Conservation (phyloP, 208 protist genomes). For the Wallacemonas sp. region DNA sequence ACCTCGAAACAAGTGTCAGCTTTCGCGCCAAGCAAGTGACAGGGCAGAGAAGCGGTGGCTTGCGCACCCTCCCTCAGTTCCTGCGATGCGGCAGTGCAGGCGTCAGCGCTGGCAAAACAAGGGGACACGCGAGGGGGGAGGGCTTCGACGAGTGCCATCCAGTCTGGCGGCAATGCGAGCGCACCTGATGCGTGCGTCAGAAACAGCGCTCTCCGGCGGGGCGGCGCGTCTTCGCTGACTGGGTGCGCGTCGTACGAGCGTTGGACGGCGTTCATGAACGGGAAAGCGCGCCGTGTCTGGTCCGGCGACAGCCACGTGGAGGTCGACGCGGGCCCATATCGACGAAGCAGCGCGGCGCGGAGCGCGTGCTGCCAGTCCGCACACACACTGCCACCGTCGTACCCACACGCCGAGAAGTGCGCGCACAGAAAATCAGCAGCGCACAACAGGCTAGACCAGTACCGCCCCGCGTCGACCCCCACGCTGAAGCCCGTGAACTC, state of each 20-base stretch:
- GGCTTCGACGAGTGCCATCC: neutral
- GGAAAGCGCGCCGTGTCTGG: conserved; percentile 25
- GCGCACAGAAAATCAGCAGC: conserved; percentile 40
- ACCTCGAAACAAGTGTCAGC: neutral
- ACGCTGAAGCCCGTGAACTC: conserved; percentile 22
- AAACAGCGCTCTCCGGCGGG: neutral
- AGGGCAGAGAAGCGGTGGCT: neutral
- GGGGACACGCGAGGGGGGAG: neutral
- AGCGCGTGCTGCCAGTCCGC: conserved; percentile 6
- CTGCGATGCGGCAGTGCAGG: too few relatives aligned
- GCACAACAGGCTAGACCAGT: conserved; percentile 36
- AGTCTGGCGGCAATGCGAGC: neutral
- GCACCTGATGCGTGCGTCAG: neutral
- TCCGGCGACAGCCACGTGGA: conserved; percentile 21
- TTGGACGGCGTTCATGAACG: conserved; percentile 33
- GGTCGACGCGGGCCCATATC: conserved; percentile 27
- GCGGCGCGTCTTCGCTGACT: neutral
- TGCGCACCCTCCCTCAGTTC: too few relatives aligned
- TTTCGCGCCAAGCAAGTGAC: neutral
- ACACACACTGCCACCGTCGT: neutral
- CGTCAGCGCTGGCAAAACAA: neutral
- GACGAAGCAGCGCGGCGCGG: neutral
- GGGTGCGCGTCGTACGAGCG: conserved; percentile 18
- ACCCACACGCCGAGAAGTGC: neutral
- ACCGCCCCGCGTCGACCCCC: conserved; percentile 38